Percentiles rank a stretch among this genome's conserved stretches.
phyloP scores from a whole-genome alignment of 192 early-diverging fungal species.

The Umbelopsis sp. region DNA sequence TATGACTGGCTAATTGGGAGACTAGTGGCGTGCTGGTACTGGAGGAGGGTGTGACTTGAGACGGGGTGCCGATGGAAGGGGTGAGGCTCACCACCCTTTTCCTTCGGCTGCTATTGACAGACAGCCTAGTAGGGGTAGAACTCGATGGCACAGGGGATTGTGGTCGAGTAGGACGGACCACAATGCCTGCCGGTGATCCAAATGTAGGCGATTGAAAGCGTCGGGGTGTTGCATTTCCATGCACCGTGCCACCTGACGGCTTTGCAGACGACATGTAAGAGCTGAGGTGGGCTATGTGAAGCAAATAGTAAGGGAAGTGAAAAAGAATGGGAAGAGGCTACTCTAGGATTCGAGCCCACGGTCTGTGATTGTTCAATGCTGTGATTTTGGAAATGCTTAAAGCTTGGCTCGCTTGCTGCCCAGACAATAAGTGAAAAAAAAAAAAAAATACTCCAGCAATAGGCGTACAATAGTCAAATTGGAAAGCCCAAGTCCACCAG shows the following conservation, averaged over 20 bases:
- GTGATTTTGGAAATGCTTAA: neutral
- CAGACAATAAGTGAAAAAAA: too few relatives aligned
- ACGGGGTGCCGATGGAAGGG: neutral
- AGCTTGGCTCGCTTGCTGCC: neutral
- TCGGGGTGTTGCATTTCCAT: neutral
- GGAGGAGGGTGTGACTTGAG: neutral
- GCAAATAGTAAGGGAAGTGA: neutral
- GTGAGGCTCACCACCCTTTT: neutral
- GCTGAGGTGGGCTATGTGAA: neutral
- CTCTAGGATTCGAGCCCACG: neutral
- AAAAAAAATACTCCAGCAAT: neutral
- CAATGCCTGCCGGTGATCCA: constrained; percentile 11
- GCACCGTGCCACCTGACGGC: neutral
- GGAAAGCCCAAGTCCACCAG: neutral
- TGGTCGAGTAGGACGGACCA: neutral
- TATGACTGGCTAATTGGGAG: neutral
- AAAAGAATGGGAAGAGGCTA: neutral
- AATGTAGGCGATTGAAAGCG: constrained; percentile 6
- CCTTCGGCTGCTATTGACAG: neutral
- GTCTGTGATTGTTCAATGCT: neutral
- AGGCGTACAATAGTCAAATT: constrained; percentile 2
- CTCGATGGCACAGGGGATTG: neutral
- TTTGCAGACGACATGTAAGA: neutral
- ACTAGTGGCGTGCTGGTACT: neutral
- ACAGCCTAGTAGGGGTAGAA: neutral